Base-by-base conservation (phyloP, 2,329 filamentous ascomycete genomes). In the Dothidotthia symphoricarpi region DNA sequence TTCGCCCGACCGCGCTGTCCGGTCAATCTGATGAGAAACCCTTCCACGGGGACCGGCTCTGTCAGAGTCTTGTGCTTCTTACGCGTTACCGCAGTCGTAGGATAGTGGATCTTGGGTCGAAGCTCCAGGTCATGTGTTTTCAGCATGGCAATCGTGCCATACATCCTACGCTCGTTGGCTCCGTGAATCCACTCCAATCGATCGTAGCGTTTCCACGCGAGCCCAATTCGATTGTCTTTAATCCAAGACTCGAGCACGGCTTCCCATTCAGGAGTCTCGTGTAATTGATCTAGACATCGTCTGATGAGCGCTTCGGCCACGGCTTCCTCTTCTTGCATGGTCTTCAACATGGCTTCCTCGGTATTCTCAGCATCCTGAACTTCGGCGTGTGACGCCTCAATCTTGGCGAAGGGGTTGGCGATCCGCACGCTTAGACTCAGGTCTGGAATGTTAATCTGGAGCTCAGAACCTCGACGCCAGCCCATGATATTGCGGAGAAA, bases 181-280 rank as follows among this genome's bases (percentile, higher is more conserved):
- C 82, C 82, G 59, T 82, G 75, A 4, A 85, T 70, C 82, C 82
- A 85, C 63, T 85, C 82, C 12, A 85, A 67, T 16, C 82, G 73
- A 53, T 85, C 82, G 54, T 85, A 85, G 30, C 82, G 72, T 61
- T 81, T 82, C 82, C 82, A 85, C 3, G 80, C 81, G 31, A 85
- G 70, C 3, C 82, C 82, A 57, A 85, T 78, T 16, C 75, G 75
- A 41, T 78, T 74, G 15, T 74, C 67, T 34, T 72, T 72, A 3
- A 73, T 69, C 82, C 82, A 85, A n/a, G 69, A 59, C 24, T 76
- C 70, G 10, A 84, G 55, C 2, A 85, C 72, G 31, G 80, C 73
- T 6, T 70, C 64, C 79, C 80, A 85, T 51, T 83, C 78, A 0
- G 73, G 66, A 24, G 74, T 70, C 16, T 75, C 68, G 44, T 74